Evolutionary conservation across 2,329 filamentous ascomycete species (phyloP).

Genomic region (Phialophora expanda): DNA sequence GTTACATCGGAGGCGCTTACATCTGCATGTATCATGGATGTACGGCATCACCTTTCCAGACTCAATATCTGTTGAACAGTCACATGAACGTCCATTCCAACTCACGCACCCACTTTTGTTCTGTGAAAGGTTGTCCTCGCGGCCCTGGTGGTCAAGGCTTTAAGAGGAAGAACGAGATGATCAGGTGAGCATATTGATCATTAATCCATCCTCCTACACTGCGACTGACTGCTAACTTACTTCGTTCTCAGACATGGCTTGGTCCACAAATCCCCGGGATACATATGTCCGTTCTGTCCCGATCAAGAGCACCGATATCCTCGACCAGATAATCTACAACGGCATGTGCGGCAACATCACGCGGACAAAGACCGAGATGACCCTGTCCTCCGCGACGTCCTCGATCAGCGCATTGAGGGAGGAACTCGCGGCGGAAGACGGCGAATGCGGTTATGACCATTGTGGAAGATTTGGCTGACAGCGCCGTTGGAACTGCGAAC

Average conservation of each 20-base stretch:
- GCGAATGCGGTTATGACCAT: slow-evolving; percentile 48
- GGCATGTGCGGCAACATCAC: slow-evolving; percentile 93
- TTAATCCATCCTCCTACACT: not conserved
- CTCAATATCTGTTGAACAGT: slow-evolving; percentile 67
- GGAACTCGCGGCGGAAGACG: slow-evolving; percentile 79
- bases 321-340: slow-evolving; percentile 91
- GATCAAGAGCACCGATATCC: slow-evolving; percentile 94
- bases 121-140: slow-evolving; percentile 62
- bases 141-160: slow-evolving; percentile 69
- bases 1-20: slow-evolving; percentile 46
- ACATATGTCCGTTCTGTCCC: slow-evolving; percentile 94
- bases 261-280: slow-evolving; percentile 92
- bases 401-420: slow-evolving; percentile 83
- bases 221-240: not conserved
- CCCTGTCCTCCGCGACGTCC: slow-evolving; percentile 76
- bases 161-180: slow-evolving; percentile 74
- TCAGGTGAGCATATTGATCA: slow-evolving; percentile 42
- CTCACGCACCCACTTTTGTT: slow-evolving; percentile 68
- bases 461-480: not conserved
- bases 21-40: slow-evolving; percentile 64
- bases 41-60: slow-evolving; percentile 65
- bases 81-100: slow-evolving; percentile 67
- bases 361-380: slow-evolving; percentile 89
- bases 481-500: not conserved
- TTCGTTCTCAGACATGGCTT: slow-evolving; percentile 67